Percentiles rank a stretch among this genome's conserved stretches.
These are phyloP conservation scores for Hypoxylon sp. DNA, from an alignment of 2,329 filamentous ascomycete species.

Conservation along the genomic window DNA sequence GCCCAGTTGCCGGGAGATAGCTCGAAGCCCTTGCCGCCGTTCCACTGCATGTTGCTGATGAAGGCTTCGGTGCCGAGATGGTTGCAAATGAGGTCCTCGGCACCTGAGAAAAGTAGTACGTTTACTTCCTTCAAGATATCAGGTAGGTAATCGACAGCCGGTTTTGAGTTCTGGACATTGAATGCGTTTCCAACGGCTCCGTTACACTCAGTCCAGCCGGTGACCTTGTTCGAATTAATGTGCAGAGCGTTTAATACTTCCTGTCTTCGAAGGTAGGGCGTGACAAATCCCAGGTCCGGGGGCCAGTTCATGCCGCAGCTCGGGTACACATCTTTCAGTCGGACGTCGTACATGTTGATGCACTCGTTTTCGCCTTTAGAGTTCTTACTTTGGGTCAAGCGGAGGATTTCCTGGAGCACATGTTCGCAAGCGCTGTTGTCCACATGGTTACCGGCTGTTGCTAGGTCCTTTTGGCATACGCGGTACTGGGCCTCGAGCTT, in stretches of 20 bases:
- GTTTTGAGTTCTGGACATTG: conserved; percentile 76
- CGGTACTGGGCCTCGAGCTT: conserved; percentile 78
- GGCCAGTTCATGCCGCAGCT: conserved; percentile 99
- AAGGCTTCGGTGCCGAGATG: conserved; percentile 93
- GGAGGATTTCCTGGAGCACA: conserved; percentile 81
- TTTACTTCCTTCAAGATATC: conserved; percentile 82
- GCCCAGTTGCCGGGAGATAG: conserved; percentile 88
- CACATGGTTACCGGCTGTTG: conserved; percentile 69
- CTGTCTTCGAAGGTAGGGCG: conserved; percentile 85
- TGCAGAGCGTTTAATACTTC: conserved; percentile 87
- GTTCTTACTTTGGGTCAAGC: conserved; percentile 69
- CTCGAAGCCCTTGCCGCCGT: conserved; percentile 92
- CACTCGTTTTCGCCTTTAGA: conserved; percentile 72
- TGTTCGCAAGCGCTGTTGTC: conserved; percentile 80
- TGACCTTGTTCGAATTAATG: conserved; percentile 83
- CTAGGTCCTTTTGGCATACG: conserved; percentile 76
- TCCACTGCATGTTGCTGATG: conserved; percentile 93
- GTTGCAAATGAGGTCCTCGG: conserved; percentile 96
- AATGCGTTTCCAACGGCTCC: conserved; percentile 83
- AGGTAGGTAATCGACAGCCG: conserved; percentile 82
- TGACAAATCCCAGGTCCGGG: conserved; percentile 82
- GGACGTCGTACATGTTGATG: conserved; percentile 97
- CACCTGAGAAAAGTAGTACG: conserved; percentile 90
- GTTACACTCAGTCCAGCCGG: conserved; percentile 93
- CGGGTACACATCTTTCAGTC: conserved; percentile 82